These are phyloP conservation scores for Lodderomyces orthopsilosis DNA, from an alignment of 1,139 yeast species.

Conservation along the genomic window DNA sequence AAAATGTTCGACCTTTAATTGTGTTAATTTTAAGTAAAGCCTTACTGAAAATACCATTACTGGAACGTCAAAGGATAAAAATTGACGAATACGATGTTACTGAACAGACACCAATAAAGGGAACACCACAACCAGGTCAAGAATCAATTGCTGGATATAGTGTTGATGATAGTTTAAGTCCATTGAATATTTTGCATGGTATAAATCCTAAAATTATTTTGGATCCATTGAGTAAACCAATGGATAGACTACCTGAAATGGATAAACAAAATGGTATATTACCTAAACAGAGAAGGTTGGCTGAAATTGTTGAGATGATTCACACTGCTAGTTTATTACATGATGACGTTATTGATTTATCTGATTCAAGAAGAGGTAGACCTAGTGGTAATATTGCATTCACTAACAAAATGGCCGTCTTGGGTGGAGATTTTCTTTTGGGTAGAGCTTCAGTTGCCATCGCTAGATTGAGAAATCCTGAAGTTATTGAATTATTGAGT, in stretches of 20 bases:
- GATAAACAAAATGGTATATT: conserved; percentile 67
- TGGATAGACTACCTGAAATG: conserved; percentile 65
- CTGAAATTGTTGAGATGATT: conserved; percentile 97
- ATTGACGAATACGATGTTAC: conserved; percentile 65
- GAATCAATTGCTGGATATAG: conserved; percentile 51
- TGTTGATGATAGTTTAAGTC: conserved; percentile 65
- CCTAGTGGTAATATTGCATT: conserved; percentile 93
- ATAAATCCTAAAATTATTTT: conserved; percentile 76
- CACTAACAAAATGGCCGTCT: conserved; percentile 94
- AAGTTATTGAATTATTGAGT: conserved; percentile 90
- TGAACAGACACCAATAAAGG: conserved; percentile 57
- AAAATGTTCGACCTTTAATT: conserved; percentile 88
- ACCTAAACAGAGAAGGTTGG: conserved; percentile 91
- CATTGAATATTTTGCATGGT: conserved; percentile 81
- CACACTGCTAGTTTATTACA: conserved; percentile 96
- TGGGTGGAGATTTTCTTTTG: conserved; percentile 92
- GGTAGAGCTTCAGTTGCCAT: conserved; percentile 97
- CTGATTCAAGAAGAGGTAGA: conserved; percentile 86
- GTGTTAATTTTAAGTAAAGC: conserved; percentile 84
- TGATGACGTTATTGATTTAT: conserved; percentile 94
- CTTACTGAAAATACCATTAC: conserved; percentile 70
- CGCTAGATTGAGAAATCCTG: conserved; percentile 91
- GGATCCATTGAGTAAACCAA: conserved; percentile 82
- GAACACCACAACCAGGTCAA: conserved; percentile 42
- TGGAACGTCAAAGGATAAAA: conserved; percentile 59